Percentiles rank a stretch among this genome's conserved stretches.
Evolutionary conservation across 108 stramenopile genomes (phyloP).

Genomic region (Cyclotella choctawhatcheeana): DNA sequence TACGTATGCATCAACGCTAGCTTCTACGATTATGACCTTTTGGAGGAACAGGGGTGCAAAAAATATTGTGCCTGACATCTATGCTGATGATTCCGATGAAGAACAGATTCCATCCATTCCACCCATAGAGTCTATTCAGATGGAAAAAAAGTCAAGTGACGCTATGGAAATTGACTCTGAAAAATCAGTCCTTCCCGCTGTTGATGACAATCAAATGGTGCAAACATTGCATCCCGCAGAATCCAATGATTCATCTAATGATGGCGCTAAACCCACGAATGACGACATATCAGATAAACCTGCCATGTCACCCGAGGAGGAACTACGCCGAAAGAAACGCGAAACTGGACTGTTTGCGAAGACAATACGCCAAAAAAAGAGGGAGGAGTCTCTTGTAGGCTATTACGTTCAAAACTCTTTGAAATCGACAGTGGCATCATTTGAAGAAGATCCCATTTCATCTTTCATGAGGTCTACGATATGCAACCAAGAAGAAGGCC

Average conservation of each 20-base stretch:
- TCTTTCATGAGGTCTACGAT: constrained; percentile 66
- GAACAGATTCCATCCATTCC: too few relatives aligned
- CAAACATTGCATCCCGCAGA: not conserved
- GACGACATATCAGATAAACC: constrained; percentile 20
- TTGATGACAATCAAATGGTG: not conserved
- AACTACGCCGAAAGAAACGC: constrained; percentile 51
- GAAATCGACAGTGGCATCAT: constrained; percentile 71
- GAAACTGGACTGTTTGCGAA: constrained; percentile 57
- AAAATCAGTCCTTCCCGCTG: too few relatives aligned
- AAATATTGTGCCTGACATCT: constrained; percentile 41
- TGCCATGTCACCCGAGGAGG: constrained; percentile 48
- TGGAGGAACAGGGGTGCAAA: constrained; percentile 40
- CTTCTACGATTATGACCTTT: constrained; percentile 32
- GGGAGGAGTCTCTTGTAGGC: constrained; percentile 75
- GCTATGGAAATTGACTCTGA: too few relatives aligned
- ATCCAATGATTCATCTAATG: constrained; percentile 8
- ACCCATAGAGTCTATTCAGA: too few relatives aligned
- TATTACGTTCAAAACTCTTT: constrained; percentile 72
- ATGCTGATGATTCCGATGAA: constrained; percentile 23
- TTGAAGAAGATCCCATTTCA: constrained; percentile 78
- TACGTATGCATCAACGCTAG: constrained; percentile 24
- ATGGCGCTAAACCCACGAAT: constrained; percentile 21
- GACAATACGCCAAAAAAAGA: constrained; percentile 61
- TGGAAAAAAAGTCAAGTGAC: too few relatives aligned
- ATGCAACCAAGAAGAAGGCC: constrained; percentile 53